A percentile compares a stretch with the other conserved stretches of the same genome.
Conservation (phyloP, 495 filamentous ascomycete species). For the Astrothelium subdiscretum region DNA sequence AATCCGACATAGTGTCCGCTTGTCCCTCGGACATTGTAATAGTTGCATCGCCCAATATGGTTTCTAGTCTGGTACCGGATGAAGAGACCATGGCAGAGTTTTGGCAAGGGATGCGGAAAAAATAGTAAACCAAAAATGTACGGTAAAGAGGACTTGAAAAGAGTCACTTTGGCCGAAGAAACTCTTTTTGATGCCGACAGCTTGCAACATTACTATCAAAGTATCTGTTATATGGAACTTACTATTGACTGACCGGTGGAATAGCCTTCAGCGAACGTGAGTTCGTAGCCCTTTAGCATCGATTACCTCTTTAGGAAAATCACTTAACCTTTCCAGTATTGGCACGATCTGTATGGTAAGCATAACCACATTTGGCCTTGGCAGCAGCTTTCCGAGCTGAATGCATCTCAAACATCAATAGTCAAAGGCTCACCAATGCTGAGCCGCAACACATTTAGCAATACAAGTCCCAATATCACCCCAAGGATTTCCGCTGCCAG, state of each 20-base stretch:
- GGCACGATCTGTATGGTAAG: neutral
- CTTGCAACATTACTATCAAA: neutral
- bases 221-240: neutral
- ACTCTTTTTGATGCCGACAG: neutral
- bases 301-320: neutral
- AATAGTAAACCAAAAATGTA: neutral
- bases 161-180: neutral
- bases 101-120: neutral
- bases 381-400: neutral
- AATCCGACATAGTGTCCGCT: neutral
- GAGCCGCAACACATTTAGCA: slow-evolving; percentile 1
- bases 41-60: neutral
- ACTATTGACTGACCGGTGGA: neutral
- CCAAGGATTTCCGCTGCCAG: neutral
- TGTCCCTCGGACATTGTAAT: neutral
- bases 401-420: neutral
- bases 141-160: neutral
- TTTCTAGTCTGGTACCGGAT: neutral
- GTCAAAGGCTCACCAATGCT: neutral
- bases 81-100: neutral
- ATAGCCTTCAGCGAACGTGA: neutral
- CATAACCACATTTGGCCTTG: neutral
- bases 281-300: neutral
- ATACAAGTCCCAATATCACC: neutral
- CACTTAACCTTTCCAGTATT: neutral